These are phyloP conservation scores for Clitopilus hobsonii DNA, from an alignment of 768 basidiomycete genomes.

Conservation along the genomic window DNA sequence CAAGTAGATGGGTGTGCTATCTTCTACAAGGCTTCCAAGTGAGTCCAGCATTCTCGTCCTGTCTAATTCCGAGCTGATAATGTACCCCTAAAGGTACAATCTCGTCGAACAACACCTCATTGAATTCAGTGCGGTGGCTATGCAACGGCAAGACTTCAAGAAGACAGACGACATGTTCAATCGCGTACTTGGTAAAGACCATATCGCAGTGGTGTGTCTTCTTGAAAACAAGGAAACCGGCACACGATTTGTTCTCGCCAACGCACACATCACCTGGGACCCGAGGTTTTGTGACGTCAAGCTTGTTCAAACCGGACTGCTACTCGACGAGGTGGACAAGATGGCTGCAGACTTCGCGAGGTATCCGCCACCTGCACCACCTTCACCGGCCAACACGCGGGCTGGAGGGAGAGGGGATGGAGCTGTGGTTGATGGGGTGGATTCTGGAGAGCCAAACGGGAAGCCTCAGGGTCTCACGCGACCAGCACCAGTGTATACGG, in stretches of 20 bases:
- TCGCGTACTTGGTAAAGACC: constrained; percentile 90
- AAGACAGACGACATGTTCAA: constrained; percentile 99
- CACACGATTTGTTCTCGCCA: constrained; percentile 83
- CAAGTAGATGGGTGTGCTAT: constrained; percentile 95
- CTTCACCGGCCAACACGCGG: constrained; percentile 25
- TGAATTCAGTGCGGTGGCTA: constrained; percentile 90
- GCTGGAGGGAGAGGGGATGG: constrained; percentile 13
- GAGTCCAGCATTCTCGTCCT: constrained; percentile 27
- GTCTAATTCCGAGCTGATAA: constrained; percentile 3
- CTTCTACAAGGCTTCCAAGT: constrained; percentile 91
- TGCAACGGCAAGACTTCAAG: constrained; percentile 91
- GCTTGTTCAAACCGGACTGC: constrained; percentile 89
- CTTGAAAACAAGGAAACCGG: constrained; percentile 87
- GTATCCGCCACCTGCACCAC: constrained; percentile 61
- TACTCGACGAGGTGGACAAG: constrained; percentile 92
- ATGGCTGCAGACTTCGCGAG: constrained; percentile 79
- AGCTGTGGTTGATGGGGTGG: constrained; percentile 5
- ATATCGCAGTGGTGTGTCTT: constrained; percentile 83
- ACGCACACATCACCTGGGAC: constrained; percentile 93
- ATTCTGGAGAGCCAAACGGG: constrained; percentile 4
- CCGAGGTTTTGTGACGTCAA: constrained; percentile 93
- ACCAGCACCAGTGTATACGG: constrained; percentile 66
- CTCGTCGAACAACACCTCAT: constrained; percentile 91
- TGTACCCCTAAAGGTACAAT: constrained; percentile 55
- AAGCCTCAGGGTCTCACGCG: constrained; percentile 26